phyloP scores from a whole-genome alignment of 176 grass and related monocot genomes.

The Carex parvula region DNA sequence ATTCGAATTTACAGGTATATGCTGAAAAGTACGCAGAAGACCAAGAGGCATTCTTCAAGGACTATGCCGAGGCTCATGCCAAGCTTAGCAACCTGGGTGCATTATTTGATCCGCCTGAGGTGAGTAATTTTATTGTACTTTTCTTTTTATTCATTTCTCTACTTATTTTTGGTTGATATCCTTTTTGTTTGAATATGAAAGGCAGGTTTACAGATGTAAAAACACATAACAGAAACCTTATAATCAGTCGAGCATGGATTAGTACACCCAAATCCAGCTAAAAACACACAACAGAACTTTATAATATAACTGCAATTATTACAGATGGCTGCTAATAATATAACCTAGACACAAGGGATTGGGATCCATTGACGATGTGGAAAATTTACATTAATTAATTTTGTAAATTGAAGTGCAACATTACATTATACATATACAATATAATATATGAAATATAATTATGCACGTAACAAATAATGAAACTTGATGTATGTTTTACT shows the following conservation, averaged over 20 bases:
- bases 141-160: neutral
- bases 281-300: neutral
- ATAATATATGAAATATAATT: neutral
- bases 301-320: neutral
- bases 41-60: slow-evolving; percentile 79
- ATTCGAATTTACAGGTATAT: slow-evolving; percentile 49
- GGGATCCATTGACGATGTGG: neutral
- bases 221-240: neutral
- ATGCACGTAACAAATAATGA: too few species aligned
- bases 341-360: neutral
- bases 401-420: neutral
- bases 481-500: neutral
- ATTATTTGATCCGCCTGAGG: slow-evolving; percentile 73
- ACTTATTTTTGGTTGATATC: neutral
- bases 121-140: slow-evolving; percentile 11
- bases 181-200: neutral
- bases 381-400: neutral
- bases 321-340: neutral
- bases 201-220: too few species aligned
- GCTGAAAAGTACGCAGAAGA: slow-evolving; percentile 74
- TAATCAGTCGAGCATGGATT: neutral
- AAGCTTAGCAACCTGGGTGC: slow-evolving; percentile 87
- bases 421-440: neutral
- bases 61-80: slow-evolving; percentile 88
- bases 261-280: neutral